These are phyloP conservation scores for Fagopyrum esculentum DNA, from an alignment of 148 eudicot genomes.

Conservation along the genomic window DNA sequence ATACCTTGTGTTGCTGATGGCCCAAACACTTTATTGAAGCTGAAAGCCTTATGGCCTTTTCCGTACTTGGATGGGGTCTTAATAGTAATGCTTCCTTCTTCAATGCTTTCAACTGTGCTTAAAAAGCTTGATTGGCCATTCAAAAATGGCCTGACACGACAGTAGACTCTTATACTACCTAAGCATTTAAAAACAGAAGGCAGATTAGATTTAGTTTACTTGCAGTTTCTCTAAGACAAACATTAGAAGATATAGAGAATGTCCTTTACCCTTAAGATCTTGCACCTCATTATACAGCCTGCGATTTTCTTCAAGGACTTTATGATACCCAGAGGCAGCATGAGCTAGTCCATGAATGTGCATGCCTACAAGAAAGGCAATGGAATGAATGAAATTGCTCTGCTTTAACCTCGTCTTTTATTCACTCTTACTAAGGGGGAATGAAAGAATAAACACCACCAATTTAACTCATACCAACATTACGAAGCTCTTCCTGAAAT, in stretches of 20 bases:
- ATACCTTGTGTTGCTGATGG: slow-evolving; percentile 80
- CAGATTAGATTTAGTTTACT: background rate
- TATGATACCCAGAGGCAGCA: slow-evolving; percentile 97
- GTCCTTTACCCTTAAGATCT: slow-evolving; percentile 73
- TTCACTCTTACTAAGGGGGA: background rate
- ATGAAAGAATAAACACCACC: background rate
- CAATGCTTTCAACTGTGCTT: slow-evolving; percentile 50
- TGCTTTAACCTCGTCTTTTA: background rate
- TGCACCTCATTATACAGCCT: slow-evolving; percentile 96
- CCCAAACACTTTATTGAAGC: slow-evolving; percentile 87
- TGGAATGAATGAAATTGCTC: background rate
- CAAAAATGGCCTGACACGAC: slow-evolving; percentile 82
- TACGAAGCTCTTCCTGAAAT: slow-evolving; percentile 72
- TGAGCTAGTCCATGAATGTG: slow-evolving; percentile 80
- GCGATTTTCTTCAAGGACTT: slow-evolving; percentile 90
- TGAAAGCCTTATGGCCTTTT: slow-evolving; percentile 60
- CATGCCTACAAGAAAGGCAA: slow-evolving; percentile 36
- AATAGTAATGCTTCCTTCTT: slow-evolving; percentile 73
- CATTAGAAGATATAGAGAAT: background rate
- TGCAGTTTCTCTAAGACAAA: background rate
- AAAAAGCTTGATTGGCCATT: slow-evolving; percentile 48
- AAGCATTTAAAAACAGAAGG: slow-evolving; percentile 16
- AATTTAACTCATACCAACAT: slow-evolving; percentile 50
- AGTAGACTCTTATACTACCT: slow-evolving; percentile 94
- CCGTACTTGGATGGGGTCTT: slow-evolving; percentile 59